Percentiles rank a stretch among this genome's conserved stretches.
Evolutionary conservation across 2,329 filamentous ascomycete species (phyloP).

Genomic region (Aspergillus quadrilineatus): DNA sequence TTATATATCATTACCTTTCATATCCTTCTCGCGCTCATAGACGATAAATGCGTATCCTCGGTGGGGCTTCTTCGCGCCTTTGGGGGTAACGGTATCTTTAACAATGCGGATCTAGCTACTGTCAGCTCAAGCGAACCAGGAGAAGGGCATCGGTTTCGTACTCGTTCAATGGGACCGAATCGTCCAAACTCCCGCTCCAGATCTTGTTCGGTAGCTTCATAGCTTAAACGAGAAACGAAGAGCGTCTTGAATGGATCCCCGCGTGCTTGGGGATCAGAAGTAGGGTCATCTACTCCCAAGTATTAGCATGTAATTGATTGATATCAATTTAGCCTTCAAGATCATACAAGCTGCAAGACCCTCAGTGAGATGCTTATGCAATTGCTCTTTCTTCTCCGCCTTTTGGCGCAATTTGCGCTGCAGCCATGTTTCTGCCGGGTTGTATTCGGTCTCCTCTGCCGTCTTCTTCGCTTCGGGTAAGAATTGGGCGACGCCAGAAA

Average conservation of each 20-base stretch:
- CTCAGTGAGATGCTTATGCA: conserved; percentile 64
- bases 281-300: conserved; percentile 66
- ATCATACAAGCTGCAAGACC: conserved; percentile 62
- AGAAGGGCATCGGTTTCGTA: conserved; percentile 45
- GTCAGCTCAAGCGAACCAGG: conserved; percentile 18
- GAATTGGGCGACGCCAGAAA: conserved; percentile 72
- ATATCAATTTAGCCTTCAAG: too few species aligned
- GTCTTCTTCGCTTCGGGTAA: conserved; percentile 73
- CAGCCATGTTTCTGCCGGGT: conserved; percentile 89
- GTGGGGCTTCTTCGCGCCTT: conserved; percentile 77
- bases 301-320: conserved; percentile 1
- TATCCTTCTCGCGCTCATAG: conserved; percentile 95
- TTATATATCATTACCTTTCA: conserved; percentile 74
- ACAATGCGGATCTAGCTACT: conserved; percentile 77
- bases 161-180: conserved; percentile 90
- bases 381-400: conserved; percentile 70
- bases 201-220: conserved; percentile 84
- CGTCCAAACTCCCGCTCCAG: conserved; percentile 90
- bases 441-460: conserved; percentile 72
- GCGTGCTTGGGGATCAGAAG: conserved; percentile 80
- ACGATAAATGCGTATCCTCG: conserved; percentile 95
- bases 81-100: conserved; percentile 65
- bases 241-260: conserved; percentile 95
- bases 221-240: conserved; percentile 86
- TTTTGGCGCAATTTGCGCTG: conserved; percentile 81